A percentile compares a stretch with the other conserved stretches of the same genome.
These are phyloP conservation scores for Acrocalymma vagum DNA, from an alignment of 2,329 filamentous ascomycete species.

Conservation along the genomic window DNA sequence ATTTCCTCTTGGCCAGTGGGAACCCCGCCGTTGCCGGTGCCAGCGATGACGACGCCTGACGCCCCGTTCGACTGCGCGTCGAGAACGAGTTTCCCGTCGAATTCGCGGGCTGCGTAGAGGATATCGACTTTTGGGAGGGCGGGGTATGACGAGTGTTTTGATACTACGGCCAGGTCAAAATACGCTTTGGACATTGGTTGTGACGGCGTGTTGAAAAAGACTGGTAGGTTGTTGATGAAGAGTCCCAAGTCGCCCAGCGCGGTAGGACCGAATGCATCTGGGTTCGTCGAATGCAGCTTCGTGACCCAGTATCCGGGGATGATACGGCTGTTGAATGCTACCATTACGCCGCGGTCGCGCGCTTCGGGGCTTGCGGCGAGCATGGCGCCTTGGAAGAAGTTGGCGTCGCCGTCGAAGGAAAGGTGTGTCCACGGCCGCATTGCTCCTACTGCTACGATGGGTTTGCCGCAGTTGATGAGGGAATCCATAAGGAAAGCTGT, in stretches of 20 bases:
- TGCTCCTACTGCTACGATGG: slow-evolving; percentile 31
- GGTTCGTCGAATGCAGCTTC: slow-evolving; percentile 34
- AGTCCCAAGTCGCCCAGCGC: slow-evolving; percentile 32
- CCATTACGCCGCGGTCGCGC: slow-evolving; percentile 31
- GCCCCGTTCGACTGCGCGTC: slow-evolving; percentile 33
- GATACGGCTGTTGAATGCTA: slow-evolving; percentile 38
- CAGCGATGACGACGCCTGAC: slow-evolving; percentile 33
- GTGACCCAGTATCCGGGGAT: slow-evolving; percentile 36
- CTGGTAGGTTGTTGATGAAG: slow-evolving; percentile 34
- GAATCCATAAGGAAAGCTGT: slow-evolving; percentile 37
- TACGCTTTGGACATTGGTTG: slow-evolving; percentile 28
- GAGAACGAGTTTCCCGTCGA: slow-evolving; percentile 33
- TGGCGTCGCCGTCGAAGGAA: slow-evolving; percentile 34
- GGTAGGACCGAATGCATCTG: slow-evolving; percentile 33
- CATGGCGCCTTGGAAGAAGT: slow-evolving; percentile 38
- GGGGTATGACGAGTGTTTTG: slow-evolving; percentile 21
- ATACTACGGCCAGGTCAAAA: slow-evolving; percentile 27
- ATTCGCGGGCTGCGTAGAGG: slow-evolving; percentile 37
- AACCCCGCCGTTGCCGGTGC: slow-evolving; percentile 34
- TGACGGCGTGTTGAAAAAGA: slow-evolving; percentile 35
- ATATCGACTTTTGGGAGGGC: slow-evolving; percentile 39
- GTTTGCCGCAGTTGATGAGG: slow-evolving; percentile 36
- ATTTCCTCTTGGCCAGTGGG: slow-evolving; percentile 27
- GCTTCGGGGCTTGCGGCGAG: slow-evolving; percentile 30
- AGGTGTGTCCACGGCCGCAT: slow-evolving; percentile 38